Evolutionary conservation across 2,329 filamentous ascomycete species (phyloP), one percentile per base, ranked within the genome.

Genomic region (Cadophora gregata): DNA sequence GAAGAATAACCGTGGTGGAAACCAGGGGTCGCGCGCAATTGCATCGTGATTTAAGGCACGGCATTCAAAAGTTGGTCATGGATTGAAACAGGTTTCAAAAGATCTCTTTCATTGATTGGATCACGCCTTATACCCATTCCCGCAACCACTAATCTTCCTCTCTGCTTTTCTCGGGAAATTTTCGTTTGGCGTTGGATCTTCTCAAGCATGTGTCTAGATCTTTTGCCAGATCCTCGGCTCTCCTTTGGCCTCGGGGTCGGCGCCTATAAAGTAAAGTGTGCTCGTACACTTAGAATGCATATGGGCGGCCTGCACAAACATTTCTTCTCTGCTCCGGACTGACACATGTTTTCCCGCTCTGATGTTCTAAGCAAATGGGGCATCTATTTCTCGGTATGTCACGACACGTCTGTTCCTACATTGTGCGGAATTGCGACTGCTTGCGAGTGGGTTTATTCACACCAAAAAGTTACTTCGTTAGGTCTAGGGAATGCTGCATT

Each of bases 1-100:
- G 68, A 78, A 78, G 69, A 77, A 76, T 58, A 75, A 73, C 62
- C 77, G 76, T 70, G 76, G 76, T 67, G 76, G 76, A 58, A 76
- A 74, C 61, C 66, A 70, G 58, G 69, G 69, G 27, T 71, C 75
- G 27, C 75, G 76, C 56, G 70, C 73, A 31, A 75, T 78, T 68
- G 75, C 75, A 63, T 78, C 75, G 63, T 78, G 70, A 66, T 51
- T 42, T 38, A n/a, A 62, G 48, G 12, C 21, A 62, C 16, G 47
- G 21, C 10, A 21, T 55, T 27, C 47, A 53, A 42, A 62, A 53
- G 21, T 55, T 55, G 60, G 48, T 50, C 33, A 65, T 61, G 63
- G 58, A 53, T 53, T 62, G 51, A 19, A 47, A 55, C 36, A 47
- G 64, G 45, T 47, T 61, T 9, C 50, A 48, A 48, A 55, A 48